Evolutionary conservation across 2,329 filamentous ascomycete species (phyloP).

Genomic region (Aspergillus japonicus): DNA sequence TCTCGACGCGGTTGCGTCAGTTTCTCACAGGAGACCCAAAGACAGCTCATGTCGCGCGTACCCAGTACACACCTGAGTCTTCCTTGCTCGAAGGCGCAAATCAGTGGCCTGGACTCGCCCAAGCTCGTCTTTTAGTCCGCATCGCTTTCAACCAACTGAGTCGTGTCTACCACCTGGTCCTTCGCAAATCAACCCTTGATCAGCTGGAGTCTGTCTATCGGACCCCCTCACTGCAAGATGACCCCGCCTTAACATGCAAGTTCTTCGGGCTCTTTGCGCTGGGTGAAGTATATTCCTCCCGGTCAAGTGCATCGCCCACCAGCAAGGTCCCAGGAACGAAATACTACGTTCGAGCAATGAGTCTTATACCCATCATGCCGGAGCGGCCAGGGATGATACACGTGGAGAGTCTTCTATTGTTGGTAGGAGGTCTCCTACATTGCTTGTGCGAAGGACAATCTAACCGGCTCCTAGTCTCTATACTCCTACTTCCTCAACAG

Average conservation of each 20-base stretch:
- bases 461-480: slow-evolving; percentile 18
- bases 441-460: not conserved
- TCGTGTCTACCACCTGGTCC: slow-evolving; percentile 29
- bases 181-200: slow-evolving; percentile 36
- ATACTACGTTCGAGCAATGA: slow-evolving; percentile 41
- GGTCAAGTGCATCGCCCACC: slow-evolving; percentile 20
- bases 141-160: slow-evolving; percentile 32
- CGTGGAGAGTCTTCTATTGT: slow-evolving; percentile 39
- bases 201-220: slow-evolving; percentile 33
- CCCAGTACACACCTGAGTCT: slow-evolving; percentile 25
- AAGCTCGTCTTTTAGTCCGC: slow-evolving; percentile 31
- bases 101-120: slow-evolving; percentile 29
- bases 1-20: slow-evolving; percentile 34
- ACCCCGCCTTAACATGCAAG: slow-evolving; percentile 38
- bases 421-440: slow-evolving; percentile 24
- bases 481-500: slow-evolving; percentile 30
- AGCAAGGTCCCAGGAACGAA: slow-evolving; percentile 38
- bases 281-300: slow-evolving; percentile 42
- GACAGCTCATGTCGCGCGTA: slow-evolving; percentile 24
- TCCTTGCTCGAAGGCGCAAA: slow-evolving; percentile 15
- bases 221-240: slow-evolving; percentile 19
- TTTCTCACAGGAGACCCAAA: slow-evolving; percentile 23
- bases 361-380: slow-evolving; percentile 37
- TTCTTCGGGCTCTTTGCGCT: slow-evolving; percentile 45
- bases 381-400: slow-evolving; percentile 44